Evolutionary conservation across 805 yeast species (phyloP).

Genomic region (Myxozyma neotropica): DNA sequence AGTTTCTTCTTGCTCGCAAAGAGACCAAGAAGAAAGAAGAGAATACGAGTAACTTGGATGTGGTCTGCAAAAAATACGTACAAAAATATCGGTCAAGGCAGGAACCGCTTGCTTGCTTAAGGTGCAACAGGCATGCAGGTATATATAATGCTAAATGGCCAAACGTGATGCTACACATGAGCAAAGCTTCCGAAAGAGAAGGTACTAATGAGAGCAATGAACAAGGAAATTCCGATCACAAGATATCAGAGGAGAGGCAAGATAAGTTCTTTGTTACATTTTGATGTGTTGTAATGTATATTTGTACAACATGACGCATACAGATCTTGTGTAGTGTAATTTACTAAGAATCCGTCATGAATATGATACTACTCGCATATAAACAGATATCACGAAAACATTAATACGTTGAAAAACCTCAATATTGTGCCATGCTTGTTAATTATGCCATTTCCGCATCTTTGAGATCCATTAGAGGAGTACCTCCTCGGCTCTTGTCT

Average conservation of each 20-base stretch:
- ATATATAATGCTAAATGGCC: conserved; percentile 42
- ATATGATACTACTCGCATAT: neutral
- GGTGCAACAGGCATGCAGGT: conserved; percentile 42
- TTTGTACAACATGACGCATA: neutral
- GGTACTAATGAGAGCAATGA: neutral
- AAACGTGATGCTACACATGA: conserved; percentile 1
- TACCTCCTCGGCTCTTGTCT: conserved; percentile 30
- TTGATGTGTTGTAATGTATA: neutral
- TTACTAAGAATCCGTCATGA: neutral
- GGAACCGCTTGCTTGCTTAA: conserved; percentile 33
- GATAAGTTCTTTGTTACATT: neutral
- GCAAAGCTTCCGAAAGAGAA: neutral
- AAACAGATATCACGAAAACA: no score
- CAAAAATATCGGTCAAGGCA: neutral
- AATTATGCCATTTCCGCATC: conserved; percentile 33
- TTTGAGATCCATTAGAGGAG: conserved; percentile 33
- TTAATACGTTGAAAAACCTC: neutral
- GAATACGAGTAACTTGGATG: neutral
- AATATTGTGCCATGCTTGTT: no score
- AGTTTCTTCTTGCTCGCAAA: conserved; percentile 12
- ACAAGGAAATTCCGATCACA: neutral
- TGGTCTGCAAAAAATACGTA: conserved; percentile 12
- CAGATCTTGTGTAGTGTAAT: neutral
- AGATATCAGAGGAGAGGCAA: neutral
- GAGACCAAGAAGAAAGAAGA: neutral